phyloP scores from a whole-genome alignment of 2,329 filamentous ascomycete species.

The Alternaria burnsii region DNA sequence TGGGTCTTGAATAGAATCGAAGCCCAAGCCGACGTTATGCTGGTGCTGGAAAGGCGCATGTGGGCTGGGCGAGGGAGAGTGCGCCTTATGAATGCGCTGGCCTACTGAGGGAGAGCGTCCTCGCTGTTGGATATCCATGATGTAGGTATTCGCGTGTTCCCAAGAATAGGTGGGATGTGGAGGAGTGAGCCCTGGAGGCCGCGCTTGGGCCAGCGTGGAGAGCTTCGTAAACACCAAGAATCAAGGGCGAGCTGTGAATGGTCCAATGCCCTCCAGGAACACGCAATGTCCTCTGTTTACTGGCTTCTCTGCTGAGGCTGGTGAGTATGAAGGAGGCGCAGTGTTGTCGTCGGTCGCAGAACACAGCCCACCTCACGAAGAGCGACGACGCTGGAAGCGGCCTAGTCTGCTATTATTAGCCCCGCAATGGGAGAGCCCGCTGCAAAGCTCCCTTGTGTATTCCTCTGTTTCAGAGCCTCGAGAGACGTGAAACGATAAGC shows the following conservation, averaged over 20 bases:
- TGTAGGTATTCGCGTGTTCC: slow-evolving; percentile 58
- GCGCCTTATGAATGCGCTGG: slow-evolving; percentile 71
- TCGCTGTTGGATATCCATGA: slow-evolving; percentile 58
- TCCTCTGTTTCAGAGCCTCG: slow-evolving; percentile 33
- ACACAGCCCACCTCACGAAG: slow-evolving; percentile 23
- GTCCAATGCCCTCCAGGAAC: slow-evolving; percentile 29
- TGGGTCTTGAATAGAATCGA: slow-evolving; percentile 53
- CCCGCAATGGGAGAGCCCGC: slow-evolving; percentile 15
- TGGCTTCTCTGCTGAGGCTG: slow-evolving; percentile 35
- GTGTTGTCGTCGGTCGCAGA: slow-evolving; percentile 27
- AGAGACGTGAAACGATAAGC: slow-evolving; percentile 28
- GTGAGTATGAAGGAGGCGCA: slow-evolving; percentile 39
- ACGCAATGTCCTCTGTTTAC: slow-evolving; percentile 26
- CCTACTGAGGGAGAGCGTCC: slow-evolving; percentile 70
- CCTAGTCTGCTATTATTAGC: slow-evolving; percentile 20
- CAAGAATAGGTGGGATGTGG: slow-evolving; percentile 37
- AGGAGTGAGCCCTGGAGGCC: slow-evolving; percentile 23
- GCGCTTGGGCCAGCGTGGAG: slow-evolving; percentile 32
- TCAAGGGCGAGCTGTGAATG: slow-evolving; percentile 32
- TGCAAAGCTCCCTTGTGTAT: slow-evolving; percentile 20
- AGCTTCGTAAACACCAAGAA: slow-evolving; percentile 13
- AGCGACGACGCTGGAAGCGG: slow-evolving; percentile 22
- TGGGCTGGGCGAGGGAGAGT: slow-evolving; percentile 71
- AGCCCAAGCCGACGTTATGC: slow-evolving; percentile 61
- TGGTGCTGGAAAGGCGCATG: slow-evolving; percentile 62